A percentile compares a stretch with the other conserved stretches of the same genome.
Evolutionary conservation across 495 filamentous ascomycete species (phyloP).

Genomic region (Penicillium steckii): DNA sequence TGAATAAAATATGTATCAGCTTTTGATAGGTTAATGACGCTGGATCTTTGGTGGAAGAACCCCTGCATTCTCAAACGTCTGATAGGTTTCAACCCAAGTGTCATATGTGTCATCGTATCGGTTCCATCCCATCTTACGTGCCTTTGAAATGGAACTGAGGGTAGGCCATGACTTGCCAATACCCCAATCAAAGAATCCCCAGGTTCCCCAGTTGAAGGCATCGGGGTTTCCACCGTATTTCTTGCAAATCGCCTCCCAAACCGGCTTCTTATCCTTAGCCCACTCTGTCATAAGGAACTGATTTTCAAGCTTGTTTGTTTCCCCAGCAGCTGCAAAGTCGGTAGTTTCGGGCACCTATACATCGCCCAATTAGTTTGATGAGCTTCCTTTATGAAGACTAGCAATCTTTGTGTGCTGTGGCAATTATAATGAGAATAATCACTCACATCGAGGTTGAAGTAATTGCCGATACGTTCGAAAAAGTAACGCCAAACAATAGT

Average conservation of each 20-base stretch:
- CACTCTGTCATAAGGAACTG: slow-evolving; percentile 28
- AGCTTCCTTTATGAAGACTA: too few species aligned
- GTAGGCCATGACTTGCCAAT: slow-evolving; percentile 22
- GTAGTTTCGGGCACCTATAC: slow-evolving; percentile 14
- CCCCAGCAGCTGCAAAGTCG: slow-evolving; percentile 13
- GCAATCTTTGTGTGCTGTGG: too few species aligned
- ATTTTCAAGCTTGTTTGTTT: slow-evolving; percentile 12
- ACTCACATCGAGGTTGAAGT: slow-evolving; percentile 22
- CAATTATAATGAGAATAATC: background rate
- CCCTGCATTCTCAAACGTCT: slow-evolving; percentile 21
- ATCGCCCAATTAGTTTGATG: too few species aligned
- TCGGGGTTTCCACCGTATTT: slow-evolving; percentile 21
- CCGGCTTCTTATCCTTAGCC: slow-evolving; percentile 25
- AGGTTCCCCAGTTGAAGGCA: slow-evolving; percentile 26
- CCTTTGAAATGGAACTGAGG: slow-evolving; percentile 22
- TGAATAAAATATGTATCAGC: too few species aligned
- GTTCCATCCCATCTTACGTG: slow-evolving; percentile 23
- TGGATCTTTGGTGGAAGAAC: too few species aligned
- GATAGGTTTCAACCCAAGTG: slow-evolving; percentile 26
- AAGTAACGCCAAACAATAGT: slow-evolving; percentile 29
- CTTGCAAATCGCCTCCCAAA: slow-evolving; percentile 27
- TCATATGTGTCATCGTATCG: slow-evolving; percentile 14
- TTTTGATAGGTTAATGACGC: too few species aligned
- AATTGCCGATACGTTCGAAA: slow-evolving; percentile 21
- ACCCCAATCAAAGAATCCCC: slow-evolving; percentile 28